These are phyloP conservation scores for Wickerhamomyces subpelliculosus DNA, from an alignment of 805 yeast genomes.

Conservation along the genomic window DNA sequence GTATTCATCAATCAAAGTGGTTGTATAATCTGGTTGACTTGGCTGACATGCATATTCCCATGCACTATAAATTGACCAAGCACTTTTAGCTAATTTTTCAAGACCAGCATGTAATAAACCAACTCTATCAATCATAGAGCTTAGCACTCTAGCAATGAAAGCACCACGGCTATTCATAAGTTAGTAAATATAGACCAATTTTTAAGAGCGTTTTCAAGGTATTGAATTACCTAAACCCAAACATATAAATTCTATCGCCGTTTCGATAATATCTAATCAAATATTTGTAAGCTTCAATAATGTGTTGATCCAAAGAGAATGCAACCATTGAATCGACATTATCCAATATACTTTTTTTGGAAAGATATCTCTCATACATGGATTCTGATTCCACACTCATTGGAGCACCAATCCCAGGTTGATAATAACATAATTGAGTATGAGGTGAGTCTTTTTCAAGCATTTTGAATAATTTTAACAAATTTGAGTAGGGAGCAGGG, in stretches of 20 bases:
- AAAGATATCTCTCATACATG: constrained; percentile 11
- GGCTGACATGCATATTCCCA: constrained; percentile 62
- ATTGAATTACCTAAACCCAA: constrained; percentile 42
- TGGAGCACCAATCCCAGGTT: constrained; percentile 59
- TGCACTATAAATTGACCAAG: constrained; percentile 54
- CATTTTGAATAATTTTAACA: constrained; percentile 44
- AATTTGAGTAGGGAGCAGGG: constrained; percentile 45
- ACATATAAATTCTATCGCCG: constrained; percentile 47
- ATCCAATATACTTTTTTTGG: constrained; percentile 16
- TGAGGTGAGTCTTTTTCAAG: constrained; percentile 36
- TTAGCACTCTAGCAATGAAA: constrained; percentile 54
- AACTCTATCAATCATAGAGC: constrained; percentile 60
- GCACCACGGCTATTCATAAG: constrained; percentile 44
- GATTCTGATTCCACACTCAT: constrained; percentile 32
- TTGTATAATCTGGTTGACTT: constrained; percentile 32
- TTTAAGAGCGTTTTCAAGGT: not conserved
- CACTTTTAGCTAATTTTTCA: constrained; percentile 48
- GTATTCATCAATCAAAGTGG: constrained; percentile 45
- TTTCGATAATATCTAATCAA: constrained; percentile 39
- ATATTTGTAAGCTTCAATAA: constrained; percentile 48
- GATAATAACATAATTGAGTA: constrained; percentile 52
- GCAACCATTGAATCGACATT: constrained; percentile 43
- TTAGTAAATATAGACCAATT: not conserved
- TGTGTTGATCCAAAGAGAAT: constrained; percentile 46
- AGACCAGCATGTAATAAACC: constrained; percentile 51